These are phyloP conservation scores for Suillus ampliporus DNA, from an alignment of 768 basidiomycete species.

Conservation along the genomic window DNA sequence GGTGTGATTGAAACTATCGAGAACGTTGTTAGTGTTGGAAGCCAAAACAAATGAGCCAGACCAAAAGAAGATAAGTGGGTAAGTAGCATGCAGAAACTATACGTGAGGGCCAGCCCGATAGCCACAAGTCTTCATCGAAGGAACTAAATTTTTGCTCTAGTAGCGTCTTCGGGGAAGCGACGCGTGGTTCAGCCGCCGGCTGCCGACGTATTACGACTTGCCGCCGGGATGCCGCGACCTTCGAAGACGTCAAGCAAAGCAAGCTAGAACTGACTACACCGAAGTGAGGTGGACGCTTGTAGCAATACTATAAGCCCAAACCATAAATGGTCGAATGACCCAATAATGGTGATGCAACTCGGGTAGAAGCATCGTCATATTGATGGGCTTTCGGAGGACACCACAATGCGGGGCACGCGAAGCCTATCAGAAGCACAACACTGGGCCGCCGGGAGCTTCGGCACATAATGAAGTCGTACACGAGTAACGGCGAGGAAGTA, in stretches of 20 bases:
- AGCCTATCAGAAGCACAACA: constrained; percentile 1
- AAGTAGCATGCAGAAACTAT: neutral
- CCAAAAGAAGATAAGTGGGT: constrained; percentile 4
- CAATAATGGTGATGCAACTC: neutral
- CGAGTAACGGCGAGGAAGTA: neutral
- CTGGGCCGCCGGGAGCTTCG: neutral
- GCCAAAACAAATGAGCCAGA: constrained; percentile 10
- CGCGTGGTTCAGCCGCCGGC: neutral
- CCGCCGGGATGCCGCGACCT: constrained; percentile 4
- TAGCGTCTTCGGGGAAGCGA: neutral
- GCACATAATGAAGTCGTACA: neutral
- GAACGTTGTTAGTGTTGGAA: constrained; percentile 19
- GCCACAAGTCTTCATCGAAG: neutral
- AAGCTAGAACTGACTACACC: neutral
- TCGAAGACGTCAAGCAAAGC: neutral
- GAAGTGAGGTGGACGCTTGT: neutral
- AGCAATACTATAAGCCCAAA: neutral
- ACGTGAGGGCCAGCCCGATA: neutral
- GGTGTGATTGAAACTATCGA: constrained; percentile 71
- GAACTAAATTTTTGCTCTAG: neutral
- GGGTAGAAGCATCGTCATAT: neutral
- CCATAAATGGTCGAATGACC: neutral
- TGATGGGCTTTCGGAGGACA: neutral
- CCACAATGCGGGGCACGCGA: neutral
- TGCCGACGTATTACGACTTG: neutral